A percentile compares a stretch with the other conserved stretches of the same genome.
phyloP scores from a whole-genome alignment of 2,329 filamentous ascomycete genomes.

The Talaromyces sp. region DNA sequence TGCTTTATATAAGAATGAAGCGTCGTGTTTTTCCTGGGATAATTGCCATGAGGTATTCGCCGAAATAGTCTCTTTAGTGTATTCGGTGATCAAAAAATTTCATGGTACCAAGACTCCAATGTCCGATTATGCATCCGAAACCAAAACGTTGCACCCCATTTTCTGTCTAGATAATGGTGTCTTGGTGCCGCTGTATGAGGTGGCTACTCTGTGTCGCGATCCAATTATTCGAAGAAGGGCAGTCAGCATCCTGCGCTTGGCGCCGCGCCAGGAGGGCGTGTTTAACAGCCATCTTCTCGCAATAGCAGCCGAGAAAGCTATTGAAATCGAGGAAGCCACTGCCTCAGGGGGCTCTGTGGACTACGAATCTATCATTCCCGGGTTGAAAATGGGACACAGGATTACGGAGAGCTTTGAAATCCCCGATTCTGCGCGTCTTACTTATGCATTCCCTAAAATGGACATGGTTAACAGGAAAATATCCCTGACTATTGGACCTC shows the following conservation, averaged over 20 bases:
- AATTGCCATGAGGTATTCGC: background rate
- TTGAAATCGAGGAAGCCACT: slow-evolving; percentile 4
- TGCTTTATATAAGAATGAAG: slow-evolving; percentile 1
- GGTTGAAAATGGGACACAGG: background rate
- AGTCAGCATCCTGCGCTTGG: background rate
- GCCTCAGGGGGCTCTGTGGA: background rate
- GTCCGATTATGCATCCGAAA: background rate
- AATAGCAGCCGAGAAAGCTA: background rate
- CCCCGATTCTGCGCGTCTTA: slow-evolving; percentile 1
- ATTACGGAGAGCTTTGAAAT: background rate
- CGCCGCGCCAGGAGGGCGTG: slow-evolving; percentile 6
- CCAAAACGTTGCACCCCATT: background rate
- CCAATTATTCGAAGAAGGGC: background rate
- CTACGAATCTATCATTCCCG: background rate
- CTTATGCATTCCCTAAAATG: slow-evolving; percentile 5
- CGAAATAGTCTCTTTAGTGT: slow-evolving; percentile 13
- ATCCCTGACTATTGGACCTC: slow-evolving; percentile 1
- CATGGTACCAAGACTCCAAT: background rate
- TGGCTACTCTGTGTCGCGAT: slow-evolving; percentile 2
- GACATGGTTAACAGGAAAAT: slow-evolving; percentile 1
- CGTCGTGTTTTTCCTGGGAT: slow-evolving; percentile 12
- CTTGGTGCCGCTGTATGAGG: slow-evolving; percentile 1
- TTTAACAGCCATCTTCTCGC: slow-evolving; percentile 2
- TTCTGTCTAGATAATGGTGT: slow-evolving; percentile 5
- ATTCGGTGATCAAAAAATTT: slow-evolving; percentile 7